Evolutionary conservation across 306 rosid genomes (phyloP).

Genomic region (Cucumis sativus): DNA sequence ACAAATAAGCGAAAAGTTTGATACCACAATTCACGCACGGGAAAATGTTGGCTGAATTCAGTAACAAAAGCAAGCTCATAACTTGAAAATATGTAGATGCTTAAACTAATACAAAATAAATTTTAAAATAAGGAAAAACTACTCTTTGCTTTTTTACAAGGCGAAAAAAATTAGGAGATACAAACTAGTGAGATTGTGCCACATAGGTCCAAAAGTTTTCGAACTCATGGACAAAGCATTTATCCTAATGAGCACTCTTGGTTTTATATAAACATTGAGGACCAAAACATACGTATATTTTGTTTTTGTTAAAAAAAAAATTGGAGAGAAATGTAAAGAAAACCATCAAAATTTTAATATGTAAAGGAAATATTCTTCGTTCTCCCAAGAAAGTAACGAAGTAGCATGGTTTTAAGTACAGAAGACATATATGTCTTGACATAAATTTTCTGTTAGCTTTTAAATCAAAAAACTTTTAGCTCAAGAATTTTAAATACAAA

Average conservation of each 20-base stretch:
- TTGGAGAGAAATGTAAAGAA: neutral
- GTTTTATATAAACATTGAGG: neutral
- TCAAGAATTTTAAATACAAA: constrained; percentile 1
- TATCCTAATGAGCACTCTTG: neutral
- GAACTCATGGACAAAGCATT: neutral
- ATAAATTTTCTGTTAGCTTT: neutral
- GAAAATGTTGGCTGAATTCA: neutral
- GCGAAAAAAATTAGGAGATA: too few relatives aligned
- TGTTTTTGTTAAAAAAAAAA: neutral
- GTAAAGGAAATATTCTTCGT: neutral
- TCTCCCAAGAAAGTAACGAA: neutral
- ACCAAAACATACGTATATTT: neutral
- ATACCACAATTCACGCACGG: neutral
- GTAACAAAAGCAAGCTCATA: neutral
- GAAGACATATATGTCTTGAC: neutral
- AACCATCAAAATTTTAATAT: neutral
- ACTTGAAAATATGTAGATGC: neutral
- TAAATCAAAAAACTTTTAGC: neutral
- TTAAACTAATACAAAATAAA: neutral
- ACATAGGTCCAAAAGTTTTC: neutral
- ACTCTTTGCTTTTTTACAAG: too few relatives aligned
- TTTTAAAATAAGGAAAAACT: neutral
- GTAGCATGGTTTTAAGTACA: neutral
- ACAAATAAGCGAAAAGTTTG: neutral
- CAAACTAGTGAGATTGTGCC: neutral